phyloP scores from a whole-genome alignment of 2,329 filamentous ascomycete genomes.

The Trematosphaeria pertusa region DNA sequence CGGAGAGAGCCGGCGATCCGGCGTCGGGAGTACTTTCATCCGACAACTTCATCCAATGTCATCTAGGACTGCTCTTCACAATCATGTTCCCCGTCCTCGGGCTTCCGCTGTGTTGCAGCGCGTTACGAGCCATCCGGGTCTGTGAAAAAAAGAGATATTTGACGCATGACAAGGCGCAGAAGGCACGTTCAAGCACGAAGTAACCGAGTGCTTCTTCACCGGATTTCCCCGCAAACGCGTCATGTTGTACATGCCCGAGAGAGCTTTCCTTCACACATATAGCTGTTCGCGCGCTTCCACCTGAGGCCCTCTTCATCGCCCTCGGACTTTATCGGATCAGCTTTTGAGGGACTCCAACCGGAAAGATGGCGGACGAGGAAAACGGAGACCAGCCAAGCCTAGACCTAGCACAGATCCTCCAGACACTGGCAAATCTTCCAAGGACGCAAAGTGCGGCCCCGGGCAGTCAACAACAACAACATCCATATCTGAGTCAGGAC shows the following conservation, averaged over 20 bases:
- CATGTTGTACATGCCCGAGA: too few species aligned
- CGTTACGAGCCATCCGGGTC: too few species aligned
- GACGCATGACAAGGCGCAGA: too few species aligned
- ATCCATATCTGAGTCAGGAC: conserved; percentile 19
- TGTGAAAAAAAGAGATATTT: too few species aligned
- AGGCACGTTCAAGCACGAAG: too few species aligned
- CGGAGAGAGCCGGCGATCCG: conserved; percentile 36
- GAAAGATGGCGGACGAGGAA: conserved; percentile 44
- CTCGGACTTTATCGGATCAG: neutral
- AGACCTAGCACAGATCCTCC: conserved; percentile 44
- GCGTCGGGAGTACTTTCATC: conserved; percentile 16
- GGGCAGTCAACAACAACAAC: conserved; percentile 7
- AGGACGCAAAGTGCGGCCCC: conserved; percentile 16
- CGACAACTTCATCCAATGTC: neutral
- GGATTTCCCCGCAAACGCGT: too few species aligned
- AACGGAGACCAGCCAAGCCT: conserved; percentile 21
- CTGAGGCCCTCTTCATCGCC: neutral
- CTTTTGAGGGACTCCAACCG: too few species aligned
- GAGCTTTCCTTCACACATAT: too few species aligned
- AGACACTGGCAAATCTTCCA: conserved; percentile 42
- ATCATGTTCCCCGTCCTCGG: neutral
- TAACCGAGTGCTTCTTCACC: too few species aligned
- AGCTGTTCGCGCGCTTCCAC: too few species aligned
- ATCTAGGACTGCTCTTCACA: neutral
- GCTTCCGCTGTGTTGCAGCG: too few species aligned